phyloP scores from a whole-genome alignment of 129 eudicot genomes.

The Artemisia argyi region DNA sequence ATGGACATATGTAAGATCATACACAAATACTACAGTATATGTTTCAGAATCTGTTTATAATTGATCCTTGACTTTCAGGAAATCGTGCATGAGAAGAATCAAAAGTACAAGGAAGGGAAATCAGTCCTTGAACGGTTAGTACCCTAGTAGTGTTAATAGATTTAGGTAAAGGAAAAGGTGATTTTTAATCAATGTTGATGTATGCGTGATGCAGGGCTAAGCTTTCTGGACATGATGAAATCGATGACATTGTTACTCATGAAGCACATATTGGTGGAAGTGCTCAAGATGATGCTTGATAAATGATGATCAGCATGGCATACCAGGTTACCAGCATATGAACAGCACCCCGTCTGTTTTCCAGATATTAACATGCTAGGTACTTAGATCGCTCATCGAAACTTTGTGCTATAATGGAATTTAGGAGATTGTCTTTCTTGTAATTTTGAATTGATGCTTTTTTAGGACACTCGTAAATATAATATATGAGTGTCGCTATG shows the following conservation, averaged over 20 bases:
- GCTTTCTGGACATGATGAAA: constrained; percentile 80
- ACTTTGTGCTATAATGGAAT: constrained; percentile 6
- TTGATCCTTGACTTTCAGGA: constrained; percentile 42
- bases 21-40: background rate
- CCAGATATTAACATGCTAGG: too few species aligned
- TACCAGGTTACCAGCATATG: too few species aligned
- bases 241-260: constrained; percentile 59
- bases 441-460: background rate
- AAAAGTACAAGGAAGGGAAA: constrained; percentile 93
- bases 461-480: background rate
- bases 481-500: background rate
- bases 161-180: background rate
- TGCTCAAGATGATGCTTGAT: constrained; percentile 68
- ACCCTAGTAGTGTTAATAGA: background rate
- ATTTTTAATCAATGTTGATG: background rate
- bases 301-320: constrained; percentile 1
- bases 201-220: constrained; percentile 66
- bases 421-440: background rate
- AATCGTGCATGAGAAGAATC: constrained; percentile 63
- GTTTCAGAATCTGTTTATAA: background rate
- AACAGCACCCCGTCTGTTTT: too few species aligned
- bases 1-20: constrained; percentile 74
- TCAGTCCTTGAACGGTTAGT: constrained; percentile 78
- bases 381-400: too few species aligned
- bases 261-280: constrained; percentile 70